phyloP scores from a whole-genome alignment of 371 early-diverging fungal species.

The Rhizopus microsporus region DNA sequence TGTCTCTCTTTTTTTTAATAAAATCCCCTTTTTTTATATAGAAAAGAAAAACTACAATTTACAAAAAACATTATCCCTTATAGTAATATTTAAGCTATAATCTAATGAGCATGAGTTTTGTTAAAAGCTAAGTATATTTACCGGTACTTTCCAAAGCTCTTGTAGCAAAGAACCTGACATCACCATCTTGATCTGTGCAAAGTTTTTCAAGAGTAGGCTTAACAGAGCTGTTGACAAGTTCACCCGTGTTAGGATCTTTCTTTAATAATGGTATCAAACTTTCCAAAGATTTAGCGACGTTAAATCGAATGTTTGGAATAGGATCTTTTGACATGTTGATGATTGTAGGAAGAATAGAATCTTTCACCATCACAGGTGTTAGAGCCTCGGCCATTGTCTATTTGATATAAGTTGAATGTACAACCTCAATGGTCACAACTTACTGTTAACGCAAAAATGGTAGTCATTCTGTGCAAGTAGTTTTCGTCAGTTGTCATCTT shows the following conservation, averaged over 20 bases:
- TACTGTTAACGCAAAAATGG: slow-evolving; percentile 93
- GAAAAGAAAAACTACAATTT: slow-evolving; percentile 17
- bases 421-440: slow-evolving; percentile 10
- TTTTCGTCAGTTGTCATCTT: slow-evolving; percentile 86
- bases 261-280: slow-evolving; percentile 80
- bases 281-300: slow-evolving; percentile 95
- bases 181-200: slow-evolving; percentile 85
- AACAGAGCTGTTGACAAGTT: slow-evolving; percentile 66
- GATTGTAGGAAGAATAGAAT: slow-evolving; percentile 88
- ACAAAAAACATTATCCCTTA: slow-evolving; percentile 13
- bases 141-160: slow-evolving; percentile 66
- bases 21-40: background rate
- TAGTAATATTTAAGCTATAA: slow-evolving; percentile 1
- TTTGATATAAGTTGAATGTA: background rate
- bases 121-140: slow-evolving; percentile 13
- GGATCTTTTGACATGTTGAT: slow-evolving; percentile 86
- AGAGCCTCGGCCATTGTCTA: slow-evolving; percentile 90
- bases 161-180: slow-evolving; percentile 91
- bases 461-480: slow-evolving; percentile 96
- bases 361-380: slow-evolving; percentile 84
- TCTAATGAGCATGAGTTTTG: too few species aligned
- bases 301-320: slow-evolving; percentile 99
- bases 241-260: slow-evolving; percentile 62
- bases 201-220: slow-evolving; percentile 85
- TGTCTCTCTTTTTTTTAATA: background rate